Evolutionary conservation across 495 filamentous ascomycete species (phyloP).

Genomic region (Hypoxylon subgilvum): DNA sequence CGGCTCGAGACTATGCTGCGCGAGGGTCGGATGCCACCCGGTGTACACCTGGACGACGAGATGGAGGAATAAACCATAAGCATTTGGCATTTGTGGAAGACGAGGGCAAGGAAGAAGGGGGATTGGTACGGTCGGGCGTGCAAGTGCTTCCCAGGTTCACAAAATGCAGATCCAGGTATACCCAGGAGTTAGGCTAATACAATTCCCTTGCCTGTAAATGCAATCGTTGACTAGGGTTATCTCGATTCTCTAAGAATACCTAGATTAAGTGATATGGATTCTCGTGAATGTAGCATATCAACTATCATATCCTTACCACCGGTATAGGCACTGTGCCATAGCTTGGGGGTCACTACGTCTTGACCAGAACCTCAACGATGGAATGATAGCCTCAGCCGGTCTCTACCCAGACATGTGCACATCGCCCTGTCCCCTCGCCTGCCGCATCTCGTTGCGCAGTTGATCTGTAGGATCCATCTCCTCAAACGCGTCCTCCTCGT

Average conservation of each 20-base stretch:
- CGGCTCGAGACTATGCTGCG: slow-evolving; percentile 82
- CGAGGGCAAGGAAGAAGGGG: neutral
- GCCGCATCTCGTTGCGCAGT: slow-evolving; percentile 55
- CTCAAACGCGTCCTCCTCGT: slow-evolving; percentile 30
- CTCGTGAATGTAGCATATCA: neutral
- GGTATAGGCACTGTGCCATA: too few relatives aligned
- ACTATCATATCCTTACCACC: too few relatives aligned
- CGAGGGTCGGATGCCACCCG: slow-evolving; percentile 81
- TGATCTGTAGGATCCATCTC: slow-evolving; percentile 50
- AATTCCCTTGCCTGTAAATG: neutral
- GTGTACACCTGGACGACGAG: slow-evolving; percentile 58
- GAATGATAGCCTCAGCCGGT: too few relatives aligned
- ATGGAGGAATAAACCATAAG: slow-evolving; percentile 63
- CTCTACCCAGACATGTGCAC: slow-evolving; percentile 63
- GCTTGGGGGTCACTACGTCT: too few relatives aligned
- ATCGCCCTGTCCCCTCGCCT: slow-evolving; percentile 50
- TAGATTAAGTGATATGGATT: too few relatives aligned
- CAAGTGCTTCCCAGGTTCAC: neutral
- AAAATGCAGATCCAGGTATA: slow-evolving; percentile 32
- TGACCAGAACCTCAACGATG: too few relatives aligned
- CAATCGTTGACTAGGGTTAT: neutral
- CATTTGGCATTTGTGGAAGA: neutral
- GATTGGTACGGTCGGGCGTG: neutral
- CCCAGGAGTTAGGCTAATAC: slow-evolving; percentile 29
- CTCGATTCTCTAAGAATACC: too few relatives aligned